Conservation (phyloP, 176 grass and related monocot species). For the Tillandsia fasciculata region DNA sequence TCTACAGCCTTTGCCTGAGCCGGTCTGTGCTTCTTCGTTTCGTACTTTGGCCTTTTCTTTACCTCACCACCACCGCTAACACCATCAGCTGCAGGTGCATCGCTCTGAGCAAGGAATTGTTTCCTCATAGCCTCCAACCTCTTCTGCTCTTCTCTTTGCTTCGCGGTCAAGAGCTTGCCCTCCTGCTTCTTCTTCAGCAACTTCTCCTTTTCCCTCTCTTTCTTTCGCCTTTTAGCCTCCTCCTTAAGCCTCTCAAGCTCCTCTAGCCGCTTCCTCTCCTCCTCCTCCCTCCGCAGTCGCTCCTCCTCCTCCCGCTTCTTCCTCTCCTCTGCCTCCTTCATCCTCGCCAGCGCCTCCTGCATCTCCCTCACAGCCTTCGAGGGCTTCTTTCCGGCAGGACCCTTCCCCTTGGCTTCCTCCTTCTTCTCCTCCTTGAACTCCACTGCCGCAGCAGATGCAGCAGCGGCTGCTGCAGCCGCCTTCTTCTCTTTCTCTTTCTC, state of each 20-base stretch:
- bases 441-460: constrained; percentile 19
- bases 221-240: constrained; percentile 81
- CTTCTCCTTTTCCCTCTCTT: constrained; percentile 88
- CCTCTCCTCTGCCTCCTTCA: constrained; percentile 69
- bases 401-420: constrained; percentile 60
- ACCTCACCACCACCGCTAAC: constrained; percentile 30
- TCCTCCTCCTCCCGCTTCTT: constrained; percentile 80
- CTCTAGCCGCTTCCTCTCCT: constrained; percentile 46
- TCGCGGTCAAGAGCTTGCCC: constrained; percentile 76
- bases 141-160: constrained; percentile 84
- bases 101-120: constrained; percentile 80
- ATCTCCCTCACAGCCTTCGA: constrained; percentile 70
- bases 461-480: constrained; percentile 67
- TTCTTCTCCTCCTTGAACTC: constrained; percentile 41
- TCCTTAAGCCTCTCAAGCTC: constrained; percentile 68
- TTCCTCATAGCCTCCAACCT: constrained; percentile 87
- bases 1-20: constrained; percentile 40
- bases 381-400: constrained; percentile 62
- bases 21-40: constrained; percentile 67
- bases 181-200: constrained; percentile 77
- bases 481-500: constrained; percentile 94
- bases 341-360: constrained; percentile 68
- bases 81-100: constrained; percentile 37
- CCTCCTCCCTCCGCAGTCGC: constrained; percentile 62
- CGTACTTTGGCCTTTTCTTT: constrained; percentile 83